phyloP scores from a whole-genome alignment of 345 rosid species.

The Psidium friedrichsthalianum region DNA sequence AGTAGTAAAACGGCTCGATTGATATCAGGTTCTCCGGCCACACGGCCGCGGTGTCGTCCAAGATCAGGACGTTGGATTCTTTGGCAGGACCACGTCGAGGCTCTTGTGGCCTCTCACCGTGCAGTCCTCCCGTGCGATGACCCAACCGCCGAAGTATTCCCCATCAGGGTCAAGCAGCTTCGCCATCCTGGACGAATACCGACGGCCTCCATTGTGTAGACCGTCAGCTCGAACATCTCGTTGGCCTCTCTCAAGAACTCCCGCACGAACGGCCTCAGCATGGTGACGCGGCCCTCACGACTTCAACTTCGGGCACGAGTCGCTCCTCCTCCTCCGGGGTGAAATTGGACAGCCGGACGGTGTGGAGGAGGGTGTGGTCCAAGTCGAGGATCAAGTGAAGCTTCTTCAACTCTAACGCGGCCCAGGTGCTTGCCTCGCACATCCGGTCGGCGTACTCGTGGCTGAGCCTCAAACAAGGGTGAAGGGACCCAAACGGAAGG shows the following conservation, averaged over 20 bases:
- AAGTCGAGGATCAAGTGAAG: not conserved
- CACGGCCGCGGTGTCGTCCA: not conserved
- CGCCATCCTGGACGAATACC: not conserved
- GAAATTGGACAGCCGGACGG: not conserved
- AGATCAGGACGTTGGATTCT: not conserved
- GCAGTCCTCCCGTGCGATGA: not conserved
- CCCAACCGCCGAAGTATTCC: not conserved
- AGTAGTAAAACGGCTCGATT: not conserved
- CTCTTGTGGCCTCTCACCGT: not conserved
- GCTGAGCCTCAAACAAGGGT: not conserved
- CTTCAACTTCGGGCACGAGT: not conserved
- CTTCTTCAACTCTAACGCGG: not conserved
- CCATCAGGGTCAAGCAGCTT: not conserved
- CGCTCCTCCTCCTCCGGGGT: not conserved
- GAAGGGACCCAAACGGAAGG: not conserved
- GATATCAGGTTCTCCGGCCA: not conserved
- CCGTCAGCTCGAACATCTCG: not conserved
- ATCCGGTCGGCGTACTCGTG: not conserved
- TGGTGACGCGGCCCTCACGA: not conserved
- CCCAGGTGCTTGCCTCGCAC: not conserved
- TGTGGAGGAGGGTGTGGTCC: not conserved
- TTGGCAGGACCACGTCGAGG: not conserved
- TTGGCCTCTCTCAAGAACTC: not conserved
- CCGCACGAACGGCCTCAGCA: not conserved
- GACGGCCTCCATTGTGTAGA: not conserved